phyloP scores from a whole-genome alignment of 1,284 basidiomycete species.

The Puccinia hordei region DNA sequence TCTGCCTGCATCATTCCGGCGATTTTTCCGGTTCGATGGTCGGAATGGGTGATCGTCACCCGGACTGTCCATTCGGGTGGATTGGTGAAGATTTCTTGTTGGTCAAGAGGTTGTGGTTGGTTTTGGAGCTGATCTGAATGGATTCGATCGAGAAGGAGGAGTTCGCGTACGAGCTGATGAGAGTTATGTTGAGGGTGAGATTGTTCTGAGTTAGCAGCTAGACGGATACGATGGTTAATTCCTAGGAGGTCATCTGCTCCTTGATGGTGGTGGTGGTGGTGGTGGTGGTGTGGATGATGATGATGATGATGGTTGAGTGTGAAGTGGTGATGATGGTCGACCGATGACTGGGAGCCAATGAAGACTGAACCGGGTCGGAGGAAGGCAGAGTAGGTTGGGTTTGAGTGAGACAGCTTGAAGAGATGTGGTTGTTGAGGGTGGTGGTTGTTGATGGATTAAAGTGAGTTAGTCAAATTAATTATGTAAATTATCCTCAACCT shows the following conservation, averaged over 20 bases:
- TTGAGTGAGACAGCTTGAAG: conserved; percentile 26
- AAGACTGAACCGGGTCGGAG: conserved; percentile 25
- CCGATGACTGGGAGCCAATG: conserved; percentile 21
- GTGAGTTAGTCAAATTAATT: too few species aligned
- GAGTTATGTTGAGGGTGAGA: too few species aligned
- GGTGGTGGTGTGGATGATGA: neutral
- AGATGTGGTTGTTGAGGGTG: too few species aligned
- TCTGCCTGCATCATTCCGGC: conserved; percentile 27
- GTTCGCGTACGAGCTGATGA: neutral
- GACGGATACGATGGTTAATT: neutral
- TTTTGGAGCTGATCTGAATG: neutral
- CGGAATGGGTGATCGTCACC: conserved; percentile 33
- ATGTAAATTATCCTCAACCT: too few species aligned
- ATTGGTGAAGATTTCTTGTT: neutral
- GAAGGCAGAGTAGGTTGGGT: conserved; percentile 12
- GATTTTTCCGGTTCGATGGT: neutral
- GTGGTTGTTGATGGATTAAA: neutral
- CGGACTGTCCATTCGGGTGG: conserved; percentile 16
- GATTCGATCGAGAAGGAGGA: neutral
- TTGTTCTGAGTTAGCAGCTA: too few species aligned
- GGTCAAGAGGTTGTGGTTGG: conserved; percentile 6
- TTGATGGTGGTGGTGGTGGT: neutral
- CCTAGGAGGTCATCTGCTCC: neutral
- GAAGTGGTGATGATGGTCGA: neutral
- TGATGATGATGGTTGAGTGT: neutral